Base-by-base conservation (phyloP, 1,284 basidiomycete genomes). In the Sanghuangporus baumii region DNA sequence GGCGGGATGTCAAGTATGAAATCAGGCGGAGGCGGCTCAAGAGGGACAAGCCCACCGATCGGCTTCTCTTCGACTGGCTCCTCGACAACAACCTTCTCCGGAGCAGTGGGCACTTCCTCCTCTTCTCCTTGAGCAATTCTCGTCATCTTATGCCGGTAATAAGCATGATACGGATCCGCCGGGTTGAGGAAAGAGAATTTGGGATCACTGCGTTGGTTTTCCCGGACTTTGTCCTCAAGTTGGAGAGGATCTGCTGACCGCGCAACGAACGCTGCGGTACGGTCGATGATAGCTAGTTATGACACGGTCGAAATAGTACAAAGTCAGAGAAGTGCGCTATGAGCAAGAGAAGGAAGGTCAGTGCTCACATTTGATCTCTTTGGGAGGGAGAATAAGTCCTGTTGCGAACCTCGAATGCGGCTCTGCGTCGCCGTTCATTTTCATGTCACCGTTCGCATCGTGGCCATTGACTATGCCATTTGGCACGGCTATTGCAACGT, bases 111-210 rank as follows among this genome's bases (percentile, higher is more conserved):
- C 6, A 73, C 73, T 47, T 85, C 85, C 26, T 87, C 82, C 14
- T 85, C 74, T 72, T 94, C 93, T 37, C 91, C 90, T 56, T 87
- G 81, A 65, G 85, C 76, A 66, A 93, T 83, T 71, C 84, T 85
- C 59, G 92, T 88, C 77, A 95, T 86, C 72, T 90, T 87, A 79
- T 95, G 87, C 71, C 90, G 86, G 74, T 98, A 98, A 79, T 98
- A 98, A 66, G 91, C 91, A 86, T 98, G 92, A 79, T 96, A 98
- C 69, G 96, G 93, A 81, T 98, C 96, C 62, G 87, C 86, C 64
- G 90, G 86, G 78, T 95, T 94, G 74, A 98, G 83, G 80, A 98
- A 98, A 62, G 94, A 92, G 81, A 98, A 98, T 76, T 96, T 94
- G 67, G 94, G 93, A 79, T 98, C 95, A 67, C 87, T 85, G 78